Evolutionary conservation across 2,329 filamentous ascomycete genomes (phyloP).

Genomic region (Metarhizium sp.): DNA sequence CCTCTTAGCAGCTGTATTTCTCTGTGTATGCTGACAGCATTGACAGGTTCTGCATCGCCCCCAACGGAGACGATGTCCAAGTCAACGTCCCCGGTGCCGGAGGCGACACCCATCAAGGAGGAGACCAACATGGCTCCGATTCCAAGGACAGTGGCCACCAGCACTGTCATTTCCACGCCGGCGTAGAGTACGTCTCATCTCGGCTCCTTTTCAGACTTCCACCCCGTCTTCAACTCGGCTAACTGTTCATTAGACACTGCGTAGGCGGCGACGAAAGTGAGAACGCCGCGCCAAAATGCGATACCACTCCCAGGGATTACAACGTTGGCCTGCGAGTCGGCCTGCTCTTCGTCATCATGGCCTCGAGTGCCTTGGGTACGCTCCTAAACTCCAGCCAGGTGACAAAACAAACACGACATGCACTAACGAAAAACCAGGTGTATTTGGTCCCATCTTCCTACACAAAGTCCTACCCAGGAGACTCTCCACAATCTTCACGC

Average conservation of each 20-base stretch:
- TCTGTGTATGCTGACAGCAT: conserved; percentile 3
- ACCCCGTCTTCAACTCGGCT: conserved; percentile 2
- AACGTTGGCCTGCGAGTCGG: conserved; percentile 61
- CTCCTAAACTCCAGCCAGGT: neutral
- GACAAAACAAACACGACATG: neutral
- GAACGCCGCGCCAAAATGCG: conserved; percentile 28
- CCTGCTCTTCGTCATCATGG: conserved; percentile 61
- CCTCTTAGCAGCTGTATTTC: neutral
- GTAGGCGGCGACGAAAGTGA: conserved; percentile 37
- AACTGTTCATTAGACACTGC: conserved; percentile 38
- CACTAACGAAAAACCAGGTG: conserved; percentile 25
- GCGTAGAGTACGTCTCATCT: conserved; percentile 52
- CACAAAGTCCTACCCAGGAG: conserved; percentile 45
- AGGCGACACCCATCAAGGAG: conserved; percentile 8
- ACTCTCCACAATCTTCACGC: conserved; percentile 41
- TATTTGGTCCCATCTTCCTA: conserved; percentile 58
- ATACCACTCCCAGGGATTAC: conserved; percentile 43
- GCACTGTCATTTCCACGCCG: conserved; percentile 57
- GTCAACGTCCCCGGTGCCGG: conserved; percentile 28
- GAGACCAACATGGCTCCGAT: conserved; percentile 8
- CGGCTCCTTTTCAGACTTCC: neutral
- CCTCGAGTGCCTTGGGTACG: conserved; percentile 54
- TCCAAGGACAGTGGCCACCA: conserved; percentile 7
- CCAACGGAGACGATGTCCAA: conserved; percentile 51
- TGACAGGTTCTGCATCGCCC: conserved; percentile 52